These are phyloP conservation scores for Trichoderma semiorbis DNA, from an alignment of 2,329 filamentous ascomycete genomes.

Conservation along the genomic window DNA sequence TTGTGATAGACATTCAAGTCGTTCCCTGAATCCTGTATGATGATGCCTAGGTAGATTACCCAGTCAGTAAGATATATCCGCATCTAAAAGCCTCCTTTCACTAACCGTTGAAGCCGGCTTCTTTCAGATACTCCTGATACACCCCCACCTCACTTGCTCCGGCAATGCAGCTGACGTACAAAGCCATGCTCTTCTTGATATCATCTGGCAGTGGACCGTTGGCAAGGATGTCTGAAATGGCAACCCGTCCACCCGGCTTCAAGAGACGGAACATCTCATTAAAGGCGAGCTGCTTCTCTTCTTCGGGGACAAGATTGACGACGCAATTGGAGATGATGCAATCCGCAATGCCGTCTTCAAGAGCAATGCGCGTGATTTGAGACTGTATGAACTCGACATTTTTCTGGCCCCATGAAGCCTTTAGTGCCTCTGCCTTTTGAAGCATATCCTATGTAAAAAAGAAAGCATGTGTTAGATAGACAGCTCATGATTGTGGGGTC, in stretches of 20 bases:
- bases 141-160: slow-evolving; percentile 51
- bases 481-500: background rate
- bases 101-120: slow-evolving; percentile 44
- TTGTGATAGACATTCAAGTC: background rate
- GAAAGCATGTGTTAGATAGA: background rate
- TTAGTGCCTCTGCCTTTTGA: slow-evolving; percentile 45
- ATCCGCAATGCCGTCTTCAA: slow-evolving; percentile 43
- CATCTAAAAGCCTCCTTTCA: background rate
- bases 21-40: background rate
- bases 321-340: slow-evolving; percentile 62
- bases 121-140: slow-evolving; percentile 49
- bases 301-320: slow-evolving; percentile 53
- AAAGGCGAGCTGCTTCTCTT: slow-evolving; percentile 53
- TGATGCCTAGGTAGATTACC: background rate
- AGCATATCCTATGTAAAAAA: slow-evolving; percentile 47
- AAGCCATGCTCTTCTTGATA: slow-evolving; percentile 46
- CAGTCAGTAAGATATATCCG: background rate
- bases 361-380: slow-evolving; percentile 48
- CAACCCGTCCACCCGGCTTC: slow-evolving; percentile 54
- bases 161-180: slow-evolving; percentile 60
- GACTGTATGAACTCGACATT: slow-evolving; percentile 52
- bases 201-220: slow-evolving; percentile 45
- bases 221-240: slow-evolving; percentile 58
- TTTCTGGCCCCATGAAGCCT: slow-evolving; percentile 31
- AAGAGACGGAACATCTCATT: slow-evolving; percentile 56